Conservation (phyloP, 148 eudicot genomes). For the Silene conica region DNA sequence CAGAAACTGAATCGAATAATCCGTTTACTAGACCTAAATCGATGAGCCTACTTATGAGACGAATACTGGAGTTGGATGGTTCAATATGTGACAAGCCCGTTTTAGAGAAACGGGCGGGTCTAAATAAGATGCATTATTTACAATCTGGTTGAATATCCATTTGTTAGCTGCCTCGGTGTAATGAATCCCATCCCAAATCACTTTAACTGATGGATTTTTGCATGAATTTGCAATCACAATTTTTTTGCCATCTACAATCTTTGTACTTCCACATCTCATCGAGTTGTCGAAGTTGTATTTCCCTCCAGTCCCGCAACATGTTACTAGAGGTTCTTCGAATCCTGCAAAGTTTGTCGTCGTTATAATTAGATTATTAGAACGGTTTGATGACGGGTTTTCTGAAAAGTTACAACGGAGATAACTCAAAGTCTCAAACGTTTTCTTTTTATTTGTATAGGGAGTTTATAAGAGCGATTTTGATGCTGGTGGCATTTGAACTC, state of each 20-base stretch:
- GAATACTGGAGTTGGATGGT: too few relatives aligned
- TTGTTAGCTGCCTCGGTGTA: constrained; percentile 43
- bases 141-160: constrained; percentile 35
- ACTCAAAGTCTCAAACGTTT: too few relatives aligned
- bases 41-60: too few relatives aligned
- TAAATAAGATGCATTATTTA: constrained; percentile 14
- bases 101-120: constrained; percentile 32
- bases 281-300: constrained; percentile 35
- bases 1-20: too few relatives aligned
- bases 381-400: too few relatives aligned
- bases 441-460: too few relatives aligned
- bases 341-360: constrained; percentile 18
- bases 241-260: constrained; percentile 29
- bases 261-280: constrained; percentile 36
- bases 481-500: too few relatives aligned
- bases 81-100: constrained; percentile 18
- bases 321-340: constrained; percentile 34
- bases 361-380: too few relatives aligned
- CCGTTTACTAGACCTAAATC: too few relatives aligned
- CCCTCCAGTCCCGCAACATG: constrained; percentile 44
- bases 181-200: constrained; percentile 46
- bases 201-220: constrained; percentile 26
- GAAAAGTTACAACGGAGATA: too few relatives aligned
- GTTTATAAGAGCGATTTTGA: too few relatives aligned
- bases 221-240: constrained; percentile 35